A percentile compares a stretch with the other conserved stretches of the same genome.
Conservation (phyloP, 148 eudicot species). For the Bassia scoparia region DNA sequence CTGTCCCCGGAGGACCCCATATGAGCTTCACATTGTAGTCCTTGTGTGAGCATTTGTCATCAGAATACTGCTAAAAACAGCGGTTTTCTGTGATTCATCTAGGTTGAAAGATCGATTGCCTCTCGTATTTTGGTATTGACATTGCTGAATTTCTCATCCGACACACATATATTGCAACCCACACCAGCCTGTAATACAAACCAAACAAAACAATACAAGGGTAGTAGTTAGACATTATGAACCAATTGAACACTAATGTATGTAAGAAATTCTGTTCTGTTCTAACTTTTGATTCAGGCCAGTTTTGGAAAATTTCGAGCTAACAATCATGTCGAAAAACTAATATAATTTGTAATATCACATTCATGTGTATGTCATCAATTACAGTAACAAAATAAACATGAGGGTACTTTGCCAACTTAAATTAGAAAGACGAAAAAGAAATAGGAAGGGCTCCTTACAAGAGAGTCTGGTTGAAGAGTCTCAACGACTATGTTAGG, state of each 20-base stretch:
- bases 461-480: conserved; percentile 20
- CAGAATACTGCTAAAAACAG: conserved; percentile 37
- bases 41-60: conserved; percentile 38
- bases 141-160: not conserved
- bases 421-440: not conserved
- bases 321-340: no score
- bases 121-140: conserved; percentile 2
- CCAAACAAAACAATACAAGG: not conserved
- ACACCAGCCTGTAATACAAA: conserved; percentile 15
- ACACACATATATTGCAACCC: conserved; percentile 2
- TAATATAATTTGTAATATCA: no score
- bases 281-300: no score
- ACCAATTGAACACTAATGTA: no score
- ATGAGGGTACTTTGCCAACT: no score
- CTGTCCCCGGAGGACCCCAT: conserved; percentile 75
- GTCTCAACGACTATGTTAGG: conserved; percentile 26
- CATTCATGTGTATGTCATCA: no score
- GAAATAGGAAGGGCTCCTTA: conserved; percentile 18
- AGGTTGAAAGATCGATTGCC: conserved; percentile 27
- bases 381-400: no score
- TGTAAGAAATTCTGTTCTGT: no score
- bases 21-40: conserved; percentile 43
- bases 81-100: conserved; percentile 40
- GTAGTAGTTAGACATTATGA: not conserved
- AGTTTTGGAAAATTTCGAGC: no score